Evolutionary conservation across 2,329 filamentous ascomycete genomes (phyloP), one percentile per base, ranked within the genome.

Genomic region (Botryotinia calthae): DNA sequence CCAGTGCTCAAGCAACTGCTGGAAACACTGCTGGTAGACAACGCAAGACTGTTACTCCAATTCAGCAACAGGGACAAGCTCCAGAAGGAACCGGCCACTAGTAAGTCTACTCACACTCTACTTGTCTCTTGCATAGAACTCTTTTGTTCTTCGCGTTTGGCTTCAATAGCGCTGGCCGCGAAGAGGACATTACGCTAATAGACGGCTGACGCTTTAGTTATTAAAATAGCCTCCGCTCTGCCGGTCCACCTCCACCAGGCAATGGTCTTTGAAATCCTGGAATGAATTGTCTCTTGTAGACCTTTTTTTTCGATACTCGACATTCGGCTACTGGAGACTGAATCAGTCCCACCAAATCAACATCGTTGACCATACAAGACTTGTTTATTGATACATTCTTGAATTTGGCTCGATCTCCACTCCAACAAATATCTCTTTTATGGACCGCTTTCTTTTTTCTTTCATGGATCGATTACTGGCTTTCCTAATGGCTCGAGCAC

Each of bases 201-300:
- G 88, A 87, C 89, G 89, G 91, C 91, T 93, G 91, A 93, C 91
- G 83, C 87, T 85, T 90, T 90, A 93, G 91, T 92, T 88, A 90
- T 88, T 91, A 91, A 93, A 91, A 90, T 91, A 93, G 87, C 91
- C 61, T 54, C 7, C 61, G 62, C 20, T 72, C 61, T 66, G 54
- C 56, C 44, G 91, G 87, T 93, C 91, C 87, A 89, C 90, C 87
- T 91, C 91, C 81, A 92, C 91, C 70, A 85, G 89, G 89, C 56
- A 63, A 63, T 51, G 68, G 68, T 63, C 68, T 71, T 44, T 71
- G 68, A 71, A 63, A 25, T 42, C 34, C 58, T 54, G 25, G 44
- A 48, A 22, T 48, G 44, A 51, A 63, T 40, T 10, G 59, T n/a
- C 59, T 63, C 34, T 28, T 9, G 20, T 54, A 40, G 58, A 71